phyloP scores from a whole-genome alignment of 768 basidiomycete genomes.

The Leccinum ochraceum region DNA sequence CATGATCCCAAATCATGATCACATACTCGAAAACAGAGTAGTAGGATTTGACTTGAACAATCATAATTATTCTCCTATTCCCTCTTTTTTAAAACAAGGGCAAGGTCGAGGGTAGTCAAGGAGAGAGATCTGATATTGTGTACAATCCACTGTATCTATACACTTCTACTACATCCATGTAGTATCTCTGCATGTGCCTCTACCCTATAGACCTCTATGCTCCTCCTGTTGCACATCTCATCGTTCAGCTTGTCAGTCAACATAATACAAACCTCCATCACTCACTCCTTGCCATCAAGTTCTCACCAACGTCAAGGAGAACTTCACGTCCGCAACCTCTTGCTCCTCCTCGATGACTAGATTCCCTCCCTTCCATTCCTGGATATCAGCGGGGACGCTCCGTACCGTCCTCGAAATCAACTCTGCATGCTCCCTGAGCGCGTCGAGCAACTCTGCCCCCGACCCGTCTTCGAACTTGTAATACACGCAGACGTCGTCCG shows the following conservation, averaged over 20 bases:
- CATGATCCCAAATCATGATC: too few species aligned
- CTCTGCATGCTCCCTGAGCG: constrained; percentile 66
- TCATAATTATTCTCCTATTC: too few species aligned
- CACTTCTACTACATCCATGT: too few species aligned
- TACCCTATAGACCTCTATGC: too few species aligned
- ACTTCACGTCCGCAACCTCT: constrained; percentile 79
- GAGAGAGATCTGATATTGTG: too few species aligned
- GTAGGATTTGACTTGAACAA: too few species aligned
- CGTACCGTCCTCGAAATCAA: constrained; percentile 75
- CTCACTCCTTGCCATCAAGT: constrained; percentile 16
- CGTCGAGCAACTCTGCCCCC: constrained; percentile 62
- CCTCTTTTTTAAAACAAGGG: too few species aligned
- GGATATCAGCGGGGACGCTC: constrained; percentile 62
- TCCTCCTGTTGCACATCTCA: background rate
- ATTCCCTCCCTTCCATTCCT: constrained; percentile 48
- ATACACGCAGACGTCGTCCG: constrained; percentile 89
- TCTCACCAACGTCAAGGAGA: constrained; percentile 65
- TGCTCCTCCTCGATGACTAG: constrained; percentile 84
- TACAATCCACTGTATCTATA: too few species aligned
- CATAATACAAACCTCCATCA: background rate
- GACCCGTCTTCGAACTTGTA: constrained; percentile 74
- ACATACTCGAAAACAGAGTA: too few species aligned
- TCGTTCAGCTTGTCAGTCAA: background rate
- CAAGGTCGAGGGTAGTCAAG: too few species aligned
- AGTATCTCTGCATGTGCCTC: too few species aligned